Evolutionary conservation across 306 rosid genomes (phyloP).

Genomic region (Fagus crenata): DNA sequence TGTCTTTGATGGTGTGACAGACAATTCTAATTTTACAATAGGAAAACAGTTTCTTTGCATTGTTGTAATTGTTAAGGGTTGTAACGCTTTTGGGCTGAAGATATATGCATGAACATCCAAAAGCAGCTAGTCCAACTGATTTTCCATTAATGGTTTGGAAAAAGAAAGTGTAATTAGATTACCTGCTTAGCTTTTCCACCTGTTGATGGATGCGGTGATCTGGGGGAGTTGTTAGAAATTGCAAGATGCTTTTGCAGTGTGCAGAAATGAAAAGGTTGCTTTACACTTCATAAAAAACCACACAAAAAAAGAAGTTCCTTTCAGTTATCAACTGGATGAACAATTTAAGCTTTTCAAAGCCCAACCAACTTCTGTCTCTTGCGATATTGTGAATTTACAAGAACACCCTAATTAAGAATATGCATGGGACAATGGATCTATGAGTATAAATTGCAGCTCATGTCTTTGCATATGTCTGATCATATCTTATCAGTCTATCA

Average conservation of each 20-base stretch:
- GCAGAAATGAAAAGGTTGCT: background rate
- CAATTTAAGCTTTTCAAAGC: background rate
- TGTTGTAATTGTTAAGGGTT: background rate
- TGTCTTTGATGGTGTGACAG: conserved; percentile 15
- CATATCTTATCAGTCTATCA: background rate
- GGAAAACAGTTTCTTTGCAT: background rate
- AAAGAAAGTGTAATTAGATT: background rate
- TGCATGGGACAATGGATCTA: background rate
- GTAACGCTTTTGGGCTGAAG: background rate
- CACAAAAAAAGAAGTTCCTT: background rate
- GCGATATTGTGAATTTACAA: background rate
- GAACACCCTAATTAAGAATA: background rate
- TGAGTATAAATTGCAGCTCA: background rate
- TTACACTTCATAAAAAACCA: background rate
- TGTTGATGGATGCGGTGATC: background rate
- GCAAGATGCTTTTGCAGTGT: background rate
- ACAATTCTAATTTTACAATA: background rate
- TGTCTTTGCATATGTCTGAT: background rate
- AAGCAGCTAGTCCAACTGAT: background rate
- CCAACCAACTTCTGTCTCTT: background rate
- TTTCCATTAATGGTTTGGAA: background rate
- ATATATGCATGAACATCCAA: background rate
- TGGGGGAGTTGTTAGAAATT: background rate
- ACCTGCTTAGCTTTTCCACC: background rate
- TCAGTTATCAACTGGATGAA: background rate